phyloP scores from a whole-genome alignment of 2,329 filamentous ascomycete species.

The Hypoxylon sp. region DNA sequence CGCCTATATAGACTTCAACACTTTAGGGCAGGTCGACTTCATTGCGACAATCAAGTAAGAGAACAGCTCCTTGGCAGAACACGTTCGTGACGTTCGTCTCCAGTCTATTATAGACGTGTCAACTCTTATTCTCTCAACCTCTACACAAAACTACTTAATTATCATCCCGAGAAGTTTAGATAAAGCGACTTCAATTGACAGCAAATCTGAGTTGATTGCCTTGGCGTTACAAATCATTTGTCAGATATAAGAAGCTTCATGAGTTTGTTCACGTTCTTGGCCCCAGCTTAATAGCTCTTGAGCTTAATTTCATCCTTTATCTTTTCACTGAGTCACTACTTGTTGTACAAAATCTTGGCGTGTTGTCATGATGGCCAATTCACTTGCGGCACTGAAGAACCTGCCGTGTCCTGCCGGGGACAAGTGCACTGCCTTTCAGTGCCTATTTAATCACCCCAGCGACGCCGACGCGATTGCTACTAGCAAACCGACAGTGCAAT shows the following conservation, averaged over 20 bases:
- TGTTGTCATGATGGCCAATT: conserved; percentile 48
- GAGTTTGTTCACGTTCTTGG: neutral
- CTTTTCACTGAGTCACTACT: conserved; percentile 1
- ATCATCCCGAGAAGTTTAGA: neutral
- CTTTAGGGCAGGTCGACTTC: neutral
- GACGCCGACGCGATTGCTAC: conserved; percentile 51
- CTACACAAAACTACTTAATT: neutral
- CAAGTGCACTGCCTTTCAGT: conserved; percentile 64
- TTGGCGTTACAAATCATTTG: neutral
- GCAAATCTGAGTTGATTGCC: neutral
- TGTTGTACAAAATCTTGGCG: conserved; percentile 15
- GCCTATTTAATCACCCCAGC: conserved; percentile 64
- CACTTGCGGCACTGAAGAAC: conserved; percentile 60
- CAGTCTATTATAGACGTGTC: conserved; percentile 6
- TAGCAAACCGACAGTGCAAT: conserved; percentile 20
- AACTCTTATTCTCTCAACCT: conserved; percentile 2
- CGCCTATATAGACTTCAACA: conserved; percentile 2
- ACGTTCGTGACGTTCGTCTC: neutral
- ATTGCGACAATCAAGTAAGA: neutral
- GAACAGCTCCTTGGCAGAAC: neutral
- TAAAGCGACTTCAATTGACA: conserved; percentile 7
- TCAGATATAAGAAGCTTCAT: conserved; percentile 1
- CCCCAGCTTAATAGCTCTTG: neutral
- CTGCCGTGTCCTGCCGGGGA: conserved; percentile 66
- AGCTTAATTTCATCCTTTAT: conserved; percentile 11